Evolutionary conservation across 2,329 filamentous ascomycete genomes (phyloP).

Genomic region (Pseudocercospora fuligena): DNA sequence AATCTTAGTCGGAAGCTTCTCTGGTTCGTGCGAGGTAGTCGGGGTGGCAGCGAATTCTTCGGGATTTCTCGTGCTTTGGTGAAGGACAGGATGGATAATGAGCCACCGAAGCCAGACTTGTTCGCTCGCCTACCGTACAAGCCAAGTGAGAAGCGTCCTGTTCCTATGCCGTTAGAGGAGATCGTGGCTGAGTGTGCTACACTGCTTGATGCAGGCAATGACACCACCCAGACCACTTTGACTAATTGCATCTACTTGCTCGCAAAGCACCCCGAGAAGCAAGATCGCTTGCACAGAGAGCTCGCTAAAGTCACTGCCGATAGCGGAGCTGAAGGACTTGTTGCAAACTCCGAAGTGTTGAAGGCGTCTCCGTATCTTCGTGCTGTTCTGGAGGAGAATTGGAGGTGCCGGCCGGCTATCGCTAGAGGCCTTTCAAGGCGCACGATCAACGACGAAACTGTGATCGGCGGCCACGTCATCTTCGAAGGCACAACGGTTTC

Average conservation of each 20-base stretch:
- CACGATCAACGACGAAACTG: neutral
- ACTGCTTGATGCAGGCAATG: neutral
- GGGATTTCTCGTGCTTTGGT: neutral
- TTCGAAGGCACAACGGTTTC: neutral
- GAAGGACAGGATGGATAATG: neutral
- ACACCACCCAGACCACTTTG: neutral
- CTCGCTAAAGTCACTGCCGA: neutral
- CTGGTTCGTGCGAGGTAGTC: neutral
- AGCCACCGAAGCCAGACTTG: neutral
- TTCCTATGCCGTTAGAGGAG: neutral
- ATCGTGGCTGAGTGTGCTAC: neutral
- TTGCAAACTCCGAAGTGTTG: neutral
- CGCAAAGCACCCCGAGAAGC: neutral
- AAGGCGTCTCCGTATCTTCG: neutral
- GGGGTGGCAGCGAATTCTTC: neutral
- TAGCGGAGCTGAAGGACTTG: neutral
- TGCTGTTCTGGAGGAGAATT: neutral
- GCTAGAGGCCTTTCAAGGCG: neutral
- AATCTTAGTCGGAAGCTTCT: neutral
- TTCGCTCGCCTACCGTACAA: neutral
- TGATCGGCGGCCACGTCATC: neutral
- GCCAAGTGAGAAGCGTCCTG: neutral
- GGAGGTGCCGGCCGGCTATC: neutral
- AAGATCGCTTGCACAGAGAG: neutral
- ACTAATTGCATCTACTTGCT: neutral